Percentiles rank a stretch among this genome's conserved stretches.
Evolutionary conservation across 2,329 filamentous ascomycete species (phyloP).

Genomic region (Arachnomyces sp.): DNA sequence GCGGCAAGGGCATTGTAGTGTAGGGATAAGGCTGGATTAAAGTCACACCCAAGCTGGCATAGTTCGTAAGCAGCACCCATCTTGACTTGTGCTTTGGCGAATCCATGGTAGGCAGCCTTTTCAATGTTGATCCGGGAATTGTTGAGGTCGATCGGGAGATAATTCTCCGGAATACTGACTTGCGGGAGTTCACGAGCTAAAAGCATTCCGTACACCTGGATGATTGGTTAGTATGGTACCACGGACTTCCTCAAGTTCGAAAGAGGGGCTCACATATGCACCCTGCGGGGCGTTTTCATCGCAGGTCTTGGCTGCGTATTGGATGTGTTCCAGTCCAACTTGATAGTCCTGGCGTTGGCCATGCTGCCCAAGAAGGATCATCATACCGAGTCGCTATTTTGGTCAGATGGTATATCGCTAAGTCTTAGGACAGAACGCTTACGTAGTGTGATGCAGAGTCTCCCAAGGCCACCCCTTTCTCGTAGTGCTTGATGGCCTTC

Average conservation of each 20-base stretch:
- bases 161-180: constrained; percentile 65
- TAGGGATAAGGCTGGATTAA: constrained; percentile 82
- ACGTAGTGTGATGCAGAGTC: constrained; percentile 79
- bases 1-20: constrained; percentile 94
- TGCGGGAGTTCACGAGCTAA: constrained; percentile 86
- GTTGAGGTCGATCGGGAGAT: constrained; percentile 62
- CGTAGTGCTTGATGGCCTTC: constrained; percentile 87
- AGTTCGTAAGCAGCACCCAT: constrained; percentile 96
- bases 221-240: constrained; percentile 5
- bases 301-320: constrained; percentile 70
- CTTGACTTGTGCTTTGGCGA: constrained; percentile 92
- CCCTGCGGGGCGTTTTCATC: constrained; percentile 97
- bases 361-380: constrained; percentile 90
- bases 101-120: constrained; percentile 91
- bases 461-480: constrained; percentile 64
- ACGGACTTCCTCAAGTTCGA: constrained; percentile 1
- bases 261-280: constrained; percentile 54
- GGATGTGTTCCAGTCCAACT: constrained; percentile 72
- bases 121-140: constrained; percentile 75
- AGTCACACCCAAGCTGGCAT: constrained; percentile 87
- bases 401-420: constrained; percentile 11
- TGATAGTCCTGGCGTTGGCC: constrained; percentile 75
- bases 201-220: constrained; percentile 78
- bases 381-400: constrained; percentile 81
- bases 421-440: constrained; percentile 15